Evolutionary conservation across 73 alveolate genomes (phyloP).

Genomic region (Symbiodinium natans): DNA sequence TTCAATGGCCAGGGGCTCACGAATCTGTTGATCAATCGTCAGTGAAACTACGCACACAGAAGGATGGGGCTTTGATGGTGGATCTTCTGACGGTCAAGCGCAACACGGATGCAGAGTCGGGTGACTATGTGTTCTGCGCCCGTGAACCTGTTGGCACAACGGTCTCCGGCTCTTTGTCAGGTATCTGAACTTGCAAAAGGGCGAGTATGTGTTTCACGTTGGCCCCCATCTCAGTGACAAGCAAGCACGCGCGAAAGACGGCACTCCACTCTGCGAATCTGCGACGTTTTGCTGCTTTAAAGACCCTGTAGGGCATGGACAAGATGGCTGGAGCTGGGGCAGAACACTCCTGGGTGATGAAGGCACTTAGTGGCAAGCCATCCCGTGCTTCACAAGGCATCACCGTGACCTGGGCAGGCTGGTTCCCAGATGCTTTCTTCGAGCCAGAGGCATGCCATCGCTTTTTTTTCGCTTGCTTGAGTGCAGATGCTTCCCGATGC

Average conservation of each 20-base stretch:
- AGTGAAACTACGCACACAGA: too few relatives aligned
- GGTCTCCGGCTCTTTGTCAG: too few relatives aligned
- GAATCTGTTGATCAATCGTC: too few relatives aligned
- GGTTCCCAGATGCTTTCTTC: conserved; percentile 39
- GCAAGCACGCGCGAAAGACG: too few relatives aligned
- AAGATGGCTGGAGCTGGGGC: conserved; percentile 56
- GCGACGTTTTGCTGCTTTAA: too few relatives aligned
- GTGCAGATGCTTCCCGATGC: too few relatives aligned
- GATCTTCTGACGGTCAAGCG: too few relatives aligned
- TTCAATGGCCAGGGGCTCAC: conserved; percentile 5
- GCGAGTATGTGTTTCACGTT: background rate
- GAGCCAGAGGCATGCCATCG: background rate
- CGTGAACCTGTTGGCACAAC: too few relatives aligned
- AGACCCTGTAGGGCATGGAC: background rate
- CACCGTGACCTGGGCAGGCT: conserved; percentile 23
- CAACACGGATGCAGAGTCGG: too few relatives aligned
- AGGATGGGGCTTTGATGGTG: too few relatives aligned
- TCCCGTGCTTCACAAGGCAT: background rate
- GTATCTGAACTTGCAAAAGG: background rate
- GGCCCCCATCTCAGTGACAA: background rate
- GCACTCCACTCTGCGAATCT: too few relatives aligned
- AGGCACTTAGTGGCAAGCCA: conserved; percentile 6
- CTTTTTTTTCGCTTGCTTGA: background rate
- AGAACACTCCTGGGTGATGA: conserved; percentile 66
- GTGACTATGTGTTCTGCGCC: too few relatives aligned